Evolutionary conservation across 2,329 filamentous ascomycete species (phyloP), one percentile per base, ranked within the genome.

Genomic region (Penicillium paneum): DNA sequence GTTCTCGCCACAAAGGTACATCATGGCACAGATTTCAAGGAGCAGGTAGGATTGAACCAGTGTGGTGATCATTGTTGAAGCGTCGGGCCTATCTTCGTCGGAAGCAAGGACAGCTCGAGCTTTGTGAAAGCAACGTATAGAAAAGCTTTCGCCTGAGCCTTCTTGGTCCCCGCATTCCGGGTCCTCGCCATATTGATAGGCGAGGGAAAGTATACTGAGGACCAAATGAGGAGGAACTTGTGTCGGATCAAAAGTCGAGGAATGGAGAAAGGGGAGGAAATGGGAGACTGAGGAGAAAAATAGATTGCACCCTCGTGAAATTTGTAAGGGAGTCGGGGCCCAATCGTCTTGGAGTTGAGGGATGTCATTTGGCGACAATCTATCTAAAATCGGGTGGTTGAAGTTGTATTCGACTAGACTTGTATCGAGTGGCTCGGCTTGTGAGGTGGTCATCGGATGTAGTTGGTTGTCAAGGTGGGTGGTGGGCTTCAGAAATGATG

Each of bases 11-110:
- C 73, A 76, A 24, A 76, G 66, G 50, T 76, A 77, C 66, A 77
- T 71, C 67, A 76, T 76, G n/a, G 74, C 67, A 48, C 66, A 76
- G 8, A 76, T 70, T 46, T 78, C 67, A 2, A 78, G 68, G 7
- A 78, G 60, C 2, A 76, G 52, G 28, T 74, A 74, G 3, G 72
- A 60, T 52, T 78, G 76, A 0, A 77, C 66, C 13, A 72, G 55
- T 5, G 61, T 49, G 8, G 72, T 56, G 13, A 63, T 64, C 3
- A 68, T 45, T 10, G 51, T 34, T 15, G 53, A 31, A 36, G 56
- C 54, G 5, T 62, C 54, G 3, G 45, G 19, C 13, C 35, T 54
- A 10, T 39, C 54, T 42, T 71, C 63, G 2, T 61, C 58, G 3
- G 58, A 55, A 7, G 57, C 49, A n/a, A 70, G 43, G 3, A 71